Base-by-base conservation (phyloP, 106 monocot genomes). In the Allium cepa region DNA sequence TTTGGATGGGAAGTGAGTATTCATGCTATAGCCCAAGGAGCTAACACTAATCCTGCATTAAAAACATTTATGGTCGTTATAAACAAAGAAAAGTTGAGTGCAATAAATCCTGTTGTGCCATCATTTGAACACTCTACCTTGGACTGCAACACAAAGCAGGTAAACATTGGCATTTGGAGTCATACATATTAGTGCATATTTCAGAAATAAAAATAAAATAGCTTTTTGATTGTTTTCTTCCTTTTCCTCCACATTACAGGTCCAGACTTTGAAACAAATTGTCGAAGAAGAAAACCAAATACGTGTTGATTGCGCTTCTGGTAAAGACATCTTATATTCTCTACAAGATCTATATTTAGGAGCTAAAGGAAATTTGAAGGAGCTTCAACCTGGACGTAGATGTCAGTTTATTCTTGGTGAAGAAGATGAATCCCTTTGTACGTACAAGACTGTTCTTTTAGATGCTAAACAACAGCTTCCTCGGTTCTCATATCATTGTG, bases 1-100 rank as follows among this genome's bases (percentile, higher is more conserved):
- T 92, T 84, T 81, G 89, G 97, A 76, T 97, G 92, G 92, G 80
- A 77, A 62, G 79, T 73, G 60, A 80, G 57, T 60, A 78, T 97
- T 64, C 60, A 81, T 70, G 79, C 79, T 57, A 79, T 97, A 72
- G 74, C 81, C 6, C 71, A 86, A 8, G 80, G 82, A 59, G 69
- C 72, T 76, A 47, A 50, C 66, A 73, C 71, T 7, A 83, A 82
- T n/a, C 48, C 81, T 68, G 73, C 69, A 51, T 90, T 89, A 48
- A 76, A 92, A 65, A 97, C 97, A 6, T 97, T 90, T 71, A 82
- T 97, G 82, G 77, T 92, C 15, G 80, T 75, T 71, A 50, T 77
- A 69, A 66, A 66, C 71, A 97, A 92, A 79, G 82, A 80, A 28
- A 80, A 81, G 6, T 57, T 70, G 26, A 67, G 72, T 52, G n/a